phyloP scores from a whole-genome alignment of 805 yeast genomes.

The Clavispora fructus region DNA sequence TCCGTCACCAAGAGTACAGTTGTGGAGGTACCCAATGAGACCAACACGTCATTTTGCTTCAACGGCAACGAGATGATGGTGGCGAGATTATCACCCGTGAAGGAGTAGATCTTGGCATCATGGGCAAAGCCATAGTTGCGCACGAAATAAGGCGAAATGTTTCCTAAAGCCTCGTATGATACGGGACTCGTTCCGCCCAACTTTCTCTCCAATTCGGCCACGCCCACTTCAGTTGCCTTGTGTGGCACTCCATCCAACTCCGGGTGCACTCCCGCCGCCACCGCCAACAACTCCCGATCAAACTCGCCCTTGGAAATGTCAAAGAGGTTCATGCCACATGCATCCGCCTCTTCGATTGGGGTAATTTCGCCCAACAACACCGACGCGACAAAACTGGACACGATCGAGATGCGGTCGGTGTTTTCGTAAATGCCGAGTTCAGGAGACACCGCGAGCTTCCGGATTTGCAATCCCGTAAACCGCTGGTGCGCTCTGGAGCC shows the following conservation, averaged over 20 bases:
- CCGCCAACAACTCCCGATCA: slow-evolving; percentile 50
- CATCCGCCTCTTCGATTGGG: slow-evolving; percentile 76
- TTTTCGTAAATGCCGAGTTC: slow-evolving; percentile 47
- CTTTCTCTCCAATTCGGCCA: slow-evolving; percentile 41
- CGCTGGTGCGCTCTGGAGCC: slow-evolving; percentile 88
- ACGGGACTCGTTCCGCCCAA: slow-evolving; percentile 51
- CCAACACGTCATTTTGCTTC: slow-evolving; percentile 65
- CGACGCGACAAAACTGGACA: slow-evolving; percentile 73
- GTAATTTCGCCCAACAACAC: slow-evolving; percentile 61
- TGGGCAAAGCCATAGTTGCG: slow-evolving; percentile 57
- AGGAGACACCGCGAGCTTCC: slow-evolving; percentile 56
- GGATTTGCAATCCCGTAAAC: slow-evolving; percentile 88
- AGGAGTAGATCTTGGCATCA: slow-evolving; percentile 60
- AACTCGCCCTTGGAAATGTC: slow-evolving; percentile 57
- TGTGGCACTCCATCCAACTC: slow-evolving; percentile 31
- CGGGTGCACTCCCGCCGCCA: slow-evolving; percentile 49
- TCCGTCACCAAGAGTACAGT: slow-evolving; percentile 80
- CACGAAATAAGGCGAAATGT: slow-evolving; percentile 55
- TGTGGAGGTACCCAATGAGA: slow-evolving; percentile 89
- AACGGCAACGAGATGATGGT: slow-evolving; percentile 81
- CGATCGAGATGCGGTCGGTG: slow-evolving; percentile 63
- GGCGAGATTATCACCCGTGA: slow-evolving; percentile 90
- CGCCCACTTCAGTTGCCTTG: slow-evolving; percentile 20
- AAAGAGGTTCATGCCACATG: slow-evolving; percentile 89
- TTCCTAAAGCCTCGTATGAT: slow-evolving; percentile 46